Conservation (phyloP, 2,329 filamentous ascomycete genomes). For the Aureobasidium sp. region DNA sequence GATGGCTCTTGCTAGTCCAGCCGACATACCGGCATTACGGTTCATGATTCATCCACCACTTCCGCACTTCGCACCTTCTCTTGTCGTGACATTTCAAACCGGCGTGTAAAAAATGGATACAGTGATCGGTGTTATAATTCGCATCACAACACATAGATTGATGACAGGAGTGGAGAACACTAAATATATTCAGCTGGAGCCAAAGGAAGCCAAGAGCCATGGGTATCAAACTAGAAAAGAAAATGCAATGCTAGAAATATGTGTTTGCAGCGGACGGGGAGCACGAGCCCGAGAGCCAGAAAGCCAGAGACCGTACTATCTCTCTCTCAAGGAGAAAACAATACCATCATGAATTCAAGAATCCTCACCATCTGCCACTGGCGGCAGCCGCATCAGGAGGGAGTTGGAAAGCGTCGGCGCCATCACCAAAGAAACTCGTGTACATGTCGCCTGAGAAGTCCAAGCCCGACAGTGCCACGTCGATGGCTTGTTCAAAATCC, state of each 20-base stretch:
- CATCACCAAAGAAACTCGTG: constrained; percentile 19
- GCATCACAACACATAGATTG: neutral
- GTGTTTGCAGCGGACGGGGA: neutral
- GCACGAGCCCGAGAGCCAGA: neutral
- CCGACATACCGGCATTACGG: neutral
- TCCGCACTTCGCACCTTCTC: neutral
- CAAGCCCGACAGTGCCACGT: constrained; percentile 17
- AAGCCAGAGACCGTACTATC: no score
- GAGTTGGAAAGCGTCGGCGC: constrained; percentile 17
- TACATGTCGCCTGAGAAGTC: constrained; percentile 18
- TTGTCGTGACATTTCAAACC: no score
- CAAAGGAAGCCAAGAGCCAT: neutral
- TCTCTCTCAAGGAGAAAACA: neutral
- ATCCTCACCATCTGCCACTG: constrained; percentile 4
- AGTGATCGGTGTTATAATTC: neutral
- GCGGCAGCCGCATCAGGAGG: constrained; percentile 6
- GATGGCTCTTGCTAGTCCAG: neutral
- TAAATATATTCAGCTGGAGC: neutral
- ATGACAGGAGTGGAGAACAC: neutral
- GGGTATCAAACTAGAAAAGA: constrained; percentile 2
- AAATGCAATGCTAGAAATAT: neutral
- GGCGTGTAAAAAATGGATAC: no score
- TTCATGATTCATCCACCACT: neutral
- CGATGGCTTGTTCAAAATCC: constrained; percentile 19
- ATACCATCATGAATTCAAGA: neutral